Conservation (phyloP, 345 rosid species). For the Citrus reticulata region DNA sequence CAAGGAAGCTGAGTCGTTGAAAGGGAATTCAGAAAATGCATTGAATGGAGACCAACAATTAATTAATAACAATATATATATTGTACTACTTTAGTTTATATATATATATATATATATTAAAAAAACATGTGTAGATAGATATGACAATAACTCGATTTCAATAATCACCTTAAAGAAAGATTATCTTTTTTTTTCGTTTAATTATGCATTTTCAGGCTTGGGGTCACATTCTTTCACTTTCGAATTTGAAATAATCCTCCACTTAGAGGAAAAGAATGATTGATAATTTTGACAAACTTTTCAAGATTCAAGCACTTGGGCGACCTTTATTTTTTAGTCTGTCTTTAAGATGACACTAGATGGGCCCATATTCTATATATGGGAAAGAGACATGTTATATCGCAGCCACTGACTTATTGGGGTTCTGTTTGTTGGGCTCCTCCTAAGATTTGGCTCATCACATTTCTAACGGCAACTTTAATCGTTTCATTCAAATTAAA, state of each 20-base stretch:
- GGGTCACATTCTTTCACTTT: background rate
- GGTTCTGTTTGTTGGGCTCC: background rate
- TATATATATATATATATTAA: no score
- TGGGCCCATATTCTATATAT: background rate
- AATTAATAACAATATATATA: no score
- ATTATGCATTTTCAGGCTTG: background rate
- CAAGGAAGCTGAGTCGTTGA: background rate
- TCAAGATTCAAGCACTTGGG: conserved; percentile 6
- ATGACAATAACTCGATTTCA: background rate
- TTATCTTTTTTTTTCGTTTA: background rate
- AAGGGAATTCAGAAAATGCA: background rate
- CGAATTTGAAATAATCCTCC: background rate
- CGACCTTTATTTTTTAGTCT: background rate
- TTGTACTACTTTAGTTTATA: no score
- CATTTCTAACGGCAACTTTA: background rate
- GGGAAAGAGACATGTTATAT: background rate
- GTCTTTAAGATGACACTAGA: background rate
- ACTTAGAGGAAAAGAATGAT: background rate
- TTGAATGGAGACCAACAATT: background rate
- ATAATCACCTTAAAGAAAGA: background rate
- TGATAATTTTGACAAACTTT: background rate
- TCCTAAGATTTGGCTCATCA: background rate
- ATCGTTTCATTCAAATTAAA: background rate
- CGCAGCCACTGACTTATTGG: background rate
- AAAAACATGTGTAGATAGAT: background rate